These are phyloP conservation scores for Globomyces pollinis-pini DNA, from an alignment of 192 early-diverging fungal species.

Conservation along the genomic window DNA sequence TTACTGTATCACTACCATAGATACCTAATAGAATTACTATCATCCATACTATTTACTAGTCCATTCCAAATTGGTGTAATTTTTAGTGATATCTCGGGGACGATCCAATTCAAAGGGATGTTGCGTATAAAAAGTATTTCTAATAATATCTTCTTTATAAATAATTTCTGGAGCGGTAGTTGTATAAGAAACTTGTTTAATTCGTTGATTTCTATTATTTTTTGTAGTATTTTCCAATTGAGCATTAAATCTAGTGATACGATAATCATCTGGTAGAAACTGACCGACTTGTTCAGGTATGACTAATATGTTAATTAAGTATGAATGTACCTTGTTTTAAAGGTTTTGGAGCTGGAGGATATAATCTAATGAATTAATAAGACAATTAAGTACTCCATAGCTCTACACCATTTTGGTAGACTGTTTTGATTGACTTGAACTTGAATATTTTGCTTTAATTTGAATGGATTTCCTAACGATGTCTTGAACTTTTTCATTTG, in stretches of 20 bases:
- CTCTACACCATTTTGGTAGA: too few relatives aligned
- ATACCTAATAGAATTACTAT: too few relatives aligned
- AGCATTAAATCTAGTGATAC: too few relatives aligned
- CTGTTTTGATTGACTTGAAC: neutral
- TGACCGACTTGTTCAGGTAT: neutral
- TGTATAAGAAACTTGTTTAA: conserved; percentile 12
- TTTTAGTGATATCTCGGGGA: conserved; percentile 66
- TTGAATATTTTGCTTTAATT: neutral
- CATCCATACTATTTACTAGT: too few relatives aligned
- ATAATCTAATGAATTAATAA: neutral
- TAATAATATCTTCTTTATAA: conserved; percentile 84
- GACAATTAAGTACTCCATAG: too few relatives aligned
- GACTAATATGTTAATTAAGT: neutral
- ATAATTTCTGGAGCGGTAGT: conserved; percentile 56
- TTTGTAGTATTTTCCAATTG: neutral
- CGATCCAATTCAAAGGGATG: conserved; percentile 84
- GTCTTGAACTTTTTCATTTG: neutral
- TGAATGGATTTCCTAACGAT: conserved; percentile 1
- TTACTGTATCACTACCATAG: neutral
- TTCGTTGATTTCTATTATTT: neutral
- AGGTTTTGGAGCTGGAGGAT: conserved; percentile 3
- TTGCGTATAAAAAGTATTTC: conserved; percentile 79
- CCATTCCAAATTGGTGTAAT: conserved; percentile 25
- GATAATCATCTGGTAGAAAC: too few relatives aligned
- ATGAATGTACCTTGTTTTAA: neutral